Evolutionary conservation across 805 yeast species (phyloP), one percentile per base, ranked within the genome.

Genomic region (Ogataea siamensis): DNA sequence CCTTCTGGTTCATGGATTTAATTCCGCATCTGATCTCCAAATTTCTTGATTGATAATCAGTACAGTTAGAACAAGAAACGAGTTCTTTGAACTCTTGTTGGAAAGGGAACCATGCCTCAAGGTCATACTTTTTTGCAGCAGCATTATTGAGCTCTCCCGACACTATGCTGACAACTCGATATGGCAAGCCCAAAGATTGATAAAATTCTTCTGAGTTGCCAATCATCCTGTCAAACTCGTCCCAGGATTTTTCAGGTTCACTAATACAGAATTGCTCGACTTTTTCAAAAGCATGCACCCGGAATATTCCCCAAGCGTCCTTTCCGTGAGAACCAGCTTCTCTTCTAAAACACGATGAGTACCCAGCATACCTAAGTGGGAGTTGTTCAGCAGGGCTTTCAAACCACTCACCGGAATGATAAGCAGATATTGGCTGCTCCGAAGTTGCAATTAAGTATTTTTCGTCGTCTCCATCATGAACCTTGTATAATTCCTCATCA

Each of bases 81-180:
- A 93, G 80, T 73, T 93, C 99, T 71, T 93, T 93, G 74, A 86
- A 93, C 70, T 93, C 99, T 66, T 88, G 77, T 75, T 93, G 99
- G 86, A 75, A 93, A 62, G 99, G 99, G 94, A 93, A 93, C 99
- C 99, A 93, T 35, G 99, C 99, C 74, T 93, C 99, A 62, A 93
- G 77, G 72, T 93, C 99, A 72, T 83, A 93, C 68, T 93, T 93
- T 76, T 93, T 93, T 51, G 99, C 98, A 47, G 99, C 99, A 37
- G 99, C 97, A 57, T 93, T 93, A 76, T 93, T 93, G 64, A 93
- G 80, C 73, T 91, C 99, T 57, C 98, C 99, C 44, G 96, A 87
- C 47, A 93, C 99, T 66, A 93, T 93, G 55, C 95, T 95, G 48
- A 93, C 99, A 42, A 93, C 93, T 65, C 98, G 80, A 76, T 91